Base-by-base conservation (phyloP, 257 asterid genomes). In the Nicotiana sylvestris region DNA sequence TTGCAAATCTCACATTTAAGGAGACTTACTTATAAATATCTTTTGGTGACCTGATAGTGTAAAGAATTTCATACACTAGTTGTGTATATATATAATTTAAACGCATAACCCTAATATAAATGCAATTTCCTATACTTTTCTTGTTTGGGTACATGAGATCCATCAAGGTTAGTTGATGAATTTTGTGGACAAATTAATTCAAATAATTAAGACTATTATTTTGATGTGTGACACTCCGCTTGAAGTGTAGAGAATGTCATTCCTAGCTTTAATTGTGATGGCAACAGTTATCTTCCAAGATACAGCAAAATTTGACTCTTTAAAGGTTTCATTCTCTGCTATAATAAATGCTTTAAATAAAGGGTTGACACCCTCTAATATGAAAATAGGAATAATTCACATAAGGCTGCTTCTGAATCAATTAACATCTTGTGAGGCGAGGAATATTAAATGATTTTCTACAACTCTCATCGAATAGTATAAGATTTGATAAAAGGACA, bases 181-280 rank as follows among this genome's bases (percentile, higher is more conserved):
- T 15, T 49, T 25, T 49, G 64, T 49, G 13, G 35, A 74, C 80
- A 15, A 49, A 32, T 46, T 72, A 30, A 72, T 43, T 43, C 49
- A 13, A 72, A 46, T 12, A 27, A 46, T 39, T 17, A 43, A 46
- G 79, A 74, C 27, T 74, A 74, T 74, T 70, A 74, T 74, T 67
- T 7, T 74, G 80, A 74, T 25, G 62, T 27, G 80, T 74, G 62
- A 46, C 78, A 12, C 37, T 21, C 37, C 61, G 15, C 6, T 72
- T 72, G 78, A 46, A 72, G 61, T 61, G 51, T 4, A 51, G 15
- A 74, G 80, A 74, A 74, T 74, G 64, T 74, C 64, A 35, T 46
- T 74, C 9, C 13, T 7, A 27, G 35, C 39, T 74, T 74, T 51
- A 74, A 49, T 74, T 76, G 46, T 51, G 80, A 76, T 2, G 27